phyloP scores from a whole-genome alignment of 2,329 filamentous ascomycete genomes.

The Pyrenochaeta sp. region DNA sequence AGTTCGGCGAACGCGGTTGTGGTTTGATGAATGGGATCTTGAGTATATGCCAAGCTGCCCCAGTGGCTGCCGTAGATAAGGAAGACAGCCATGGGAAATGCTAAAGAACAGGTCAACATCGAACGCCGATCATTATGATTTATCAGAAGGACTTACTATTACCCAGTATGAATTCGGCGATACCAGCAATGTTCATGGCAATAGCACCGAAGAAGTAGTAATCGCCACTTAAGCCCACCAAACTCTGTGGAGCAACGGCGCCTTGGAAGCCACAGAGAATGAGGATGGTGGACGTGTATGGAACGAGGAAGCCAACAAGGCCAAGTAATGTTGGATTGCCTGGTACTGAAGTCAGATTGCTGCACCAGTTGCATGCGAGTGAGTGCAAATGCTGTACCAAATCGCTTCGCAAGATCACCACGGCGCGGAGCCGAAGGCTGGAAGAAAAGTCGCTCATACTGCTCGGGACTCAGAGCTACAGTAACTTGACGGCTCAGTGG shows the following conservation, averaged over 20 bases:
- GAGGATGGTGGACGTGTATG: constrained; percentile 30
- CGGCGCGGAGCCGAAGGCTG: constrained; percentile 29
- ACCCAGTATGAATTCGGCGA: constrained; percentile 31
- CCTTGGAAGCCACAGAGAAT: constrained; percentile 32
- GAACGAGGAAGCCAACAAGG: constrained; percentile 27
- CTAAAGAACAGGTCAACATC: constrained; percentile 9
- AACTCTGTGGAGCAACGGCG: constrained; percentile 25
- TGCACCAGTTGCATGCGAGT: fast-evolving
- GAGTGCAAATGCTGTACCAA: constrained; percentile 11
- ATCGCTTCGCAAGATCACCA: constrained; percentile 30
- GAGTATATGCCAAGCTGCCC: constrained; percentile 29
- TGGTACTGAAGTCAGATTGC: constrained; percentile 4
- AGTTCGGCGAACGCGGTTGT: constrained; percentile 20
- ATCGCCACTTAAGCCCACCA: constrained; percentile 29
- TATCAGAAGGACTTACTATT: constrained; percentile 17
- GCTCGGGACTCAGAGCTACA: constrained; percentile 26
- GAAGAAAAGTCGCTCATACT: constrained; percentile 36
- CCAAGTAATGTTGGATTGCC: constrained; percentile 31
- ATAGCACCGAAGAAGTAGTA: constrained; percentile 35
- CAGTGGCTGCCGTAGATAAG: constrained; percentile 32
- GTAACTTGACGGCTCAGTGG: constrained; percentile 30
- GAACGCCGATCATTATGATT: neutral
- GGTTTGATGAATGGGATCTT: constrained; percentile 27
- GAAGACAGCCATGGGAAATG: constrained; percentile 34
- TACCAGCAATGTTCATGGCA: constrained; percentile 29